Evolutionary conservation across 2,329 filamentous ascomycete species (phyloP), one percentile per base, ranked within the genome.

Genomic region (Chaetomiaceae sp.): DNA sequence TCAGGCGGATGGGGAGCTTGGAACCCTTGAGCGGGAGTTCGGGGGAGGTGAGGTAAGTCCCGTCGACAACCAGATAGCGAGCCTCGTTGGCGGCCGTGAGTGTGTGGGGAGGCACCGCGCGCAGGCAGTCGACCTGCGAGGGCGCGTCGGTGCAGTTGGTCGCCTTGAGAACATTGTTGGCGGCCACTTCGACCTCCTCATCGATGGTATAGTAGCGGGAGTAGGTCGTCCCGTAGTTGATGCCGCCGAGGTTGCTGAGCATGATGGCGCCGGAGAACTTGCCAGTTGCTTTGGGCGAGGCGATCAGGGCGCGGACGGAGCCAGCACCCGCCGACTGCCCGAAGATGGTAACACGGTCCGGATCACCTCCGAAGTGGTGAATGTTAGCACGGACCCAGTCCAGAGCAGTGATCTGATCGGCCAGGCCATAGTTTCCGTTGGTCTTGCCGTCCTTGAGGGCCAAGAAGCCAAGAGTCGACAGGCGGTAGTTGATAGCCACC

Each of bases 401-500:
- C 6, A 78, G 64, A 0, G 73, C 76, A 20, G 69, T 69, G 44
- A 74, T 71, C 56, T 76, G 72, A 58, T 79, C 75, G 4, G 67
- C 68, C 2, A 79, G 62, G 5, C 73, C 74, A 45, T 70, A 75
- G 50, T 78, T 78, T 23, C 74, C 75, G 16, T 72, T 72, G 2
- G 71, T 69, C 3, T 67, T 61, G 14, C 72, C 70, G 54, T 76
- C 69, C 20, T 69, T 58, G 7, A 82, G 68, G 0, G 79, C 79
- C 0, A 83, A 65, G 58, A 81, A 83, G 0, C 81, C 81, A 0
- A 83, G 68, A 0, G 77, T 80, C 0, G 70, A 72, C 3, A 83
- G 65, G 8, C 81, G 76, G 62, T 83, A 83, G 65, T 83, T 83
- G 66, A 82, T 77, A 17, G 67, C 63, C 7, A 84, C 80, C 3